Percentiles rank a stretch among this genome's conserved stretches.
These are phyloP conservation scores for Neurospora sp. DNA, from an alignment of 495 filamentous ascomycete genomes.

Conservation along the genomic window DNA sequence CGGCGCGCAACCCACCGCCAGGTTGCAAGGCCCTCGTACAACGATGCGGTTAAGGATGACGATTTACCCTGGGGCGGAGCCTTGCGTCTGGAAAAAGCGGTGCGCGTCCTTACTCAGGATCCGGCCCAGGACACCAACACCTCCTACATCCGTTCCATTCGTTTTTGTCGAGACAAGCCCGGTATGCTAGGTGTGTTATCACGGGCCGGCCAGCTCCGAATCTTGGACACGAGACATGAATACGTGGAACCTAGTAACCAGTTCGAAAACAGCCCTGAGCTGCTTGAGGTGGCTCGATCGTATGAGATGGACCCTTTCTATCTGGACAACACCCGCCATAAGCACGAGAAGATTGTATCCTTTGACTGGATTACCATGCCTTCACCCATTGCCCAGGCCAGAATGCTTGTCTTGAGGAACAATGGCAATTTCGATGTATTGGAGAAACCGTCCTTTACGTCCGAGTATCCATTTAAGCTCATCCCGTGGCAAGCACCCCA, in stretches of 20 bases:
- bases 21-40: slow-evolving; percentile 33
- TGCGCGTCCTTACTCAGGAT: slow-evolving; percentile 25
- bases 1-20: slow-evolving; percentile 52
- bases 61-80: slow-evolving; percentile 47
- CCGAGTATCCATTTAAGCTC: slow-evolving; percentile 39
- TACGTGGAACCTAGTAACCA: slow-evolving; percentile 31
- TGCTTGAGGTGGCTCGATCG: slow-evolving; percentile 42
- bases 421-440: slow-evolving; percentile 59
- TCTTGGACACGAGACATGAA: slow-evolving; percentile 59
- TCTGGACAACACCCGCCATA: slow-evolving; percentile 28
- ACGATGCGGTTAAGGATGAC: slow-evolving; percentile 37
- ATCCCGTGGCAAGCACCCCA: slow-evolving; percentile 37
- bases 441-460: slow-evolving; percentile 48
- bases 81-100: slow-evolving; percentile 56
- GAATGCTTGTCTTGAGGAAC: slow-evolving; percentile 56
- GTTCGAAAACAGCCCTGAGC: slow-evolving; percentile 35
- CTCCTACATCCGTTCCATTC: slow-evolving; percentile 61
- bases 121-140: slow-evolving; percentile 35
- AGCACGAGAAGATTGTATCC: slow-evolving; percentile 60
- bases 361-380: slow-evolving; percentile 76
- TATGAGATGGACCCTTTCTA: slow-evolving; percentile 44
- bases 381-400: slow-evolving; percentile 49
- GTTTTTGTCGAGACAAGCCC: slow-evolving; percentile 64
- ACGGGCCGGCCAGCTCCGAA: slow-evolving; percentile 67
- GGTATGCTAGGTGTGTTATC: slow-evolving; percentile 69